These are phyloP conservation scores for Alternaria sp. DNA, from an alignment of 2,329 filamentous ascomycete genomes.

Conservation along the genomic window DNA sequence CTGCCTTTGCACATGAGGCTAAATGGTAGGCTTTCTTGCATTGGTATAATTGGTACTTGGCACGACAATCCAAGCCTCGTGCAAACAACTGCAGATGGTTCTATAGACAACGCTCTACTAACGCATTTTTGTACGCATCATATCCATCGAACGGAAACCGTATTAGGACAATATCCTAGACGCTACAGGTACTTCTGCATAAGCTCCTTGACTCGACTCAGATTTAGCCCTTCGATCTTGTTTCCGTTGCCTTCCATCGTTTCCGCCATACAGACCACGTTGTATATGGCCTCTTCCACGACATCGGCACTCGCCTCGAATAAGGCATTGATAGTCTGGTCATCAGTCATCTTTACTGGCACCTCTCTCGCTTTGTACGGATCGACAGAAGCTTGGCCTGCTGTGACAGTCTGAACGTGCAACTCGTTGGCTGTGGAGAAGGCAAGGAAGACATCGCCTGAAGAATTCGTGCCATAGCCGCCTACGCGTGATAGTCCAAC, in stretches of 20 bases:
- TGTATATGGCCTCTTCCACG: conserved; percentile 72
- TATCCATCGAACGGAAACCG: background rate
- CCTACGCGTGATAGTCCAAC: conserved; percentile 69
- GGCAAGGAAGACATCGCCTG: conserved; percentile 73
- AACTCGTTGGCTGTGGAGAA: conserved; percentile 69
- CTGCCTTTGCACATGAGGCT: background rate
- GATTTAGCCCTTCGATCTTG: conserved; percentile 47
- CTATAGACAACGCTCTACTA: background rate
- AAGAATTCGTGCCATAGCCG: conserved; percentile 68
- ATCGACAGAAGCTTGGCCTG: conserved; percentile 35
- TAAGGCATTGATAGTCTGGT: conserved; percentile 67
- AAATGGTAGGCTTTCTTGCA: background rate
- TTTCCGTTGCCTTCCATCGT: conserved; percentile 65
- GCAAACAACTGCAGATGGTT: background rate
- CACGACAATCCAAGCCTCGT: background rate
- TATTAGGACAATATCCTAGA: background rate
- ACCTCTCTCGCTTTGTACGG: conserved; percentile 54
- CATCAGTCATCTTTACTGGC: conserved; percentile 62
- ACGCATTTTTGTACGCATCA: background rate
- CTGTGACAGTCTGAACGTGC: conserved; percentile 53
- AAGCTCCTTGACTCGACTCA: conserved; percentile 48
- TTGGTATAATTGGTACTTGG: background rate
- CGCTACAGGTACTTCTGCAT: conserved; percentile 47
- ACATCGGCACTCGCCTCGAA: conserved; percentile 70
- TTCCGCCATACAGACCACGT: conserved; percentile 69